Evolutionary conservation across 768 basidiomycete species (phyloP).

Genomic region (Leccinum truebloodii): DNA sequence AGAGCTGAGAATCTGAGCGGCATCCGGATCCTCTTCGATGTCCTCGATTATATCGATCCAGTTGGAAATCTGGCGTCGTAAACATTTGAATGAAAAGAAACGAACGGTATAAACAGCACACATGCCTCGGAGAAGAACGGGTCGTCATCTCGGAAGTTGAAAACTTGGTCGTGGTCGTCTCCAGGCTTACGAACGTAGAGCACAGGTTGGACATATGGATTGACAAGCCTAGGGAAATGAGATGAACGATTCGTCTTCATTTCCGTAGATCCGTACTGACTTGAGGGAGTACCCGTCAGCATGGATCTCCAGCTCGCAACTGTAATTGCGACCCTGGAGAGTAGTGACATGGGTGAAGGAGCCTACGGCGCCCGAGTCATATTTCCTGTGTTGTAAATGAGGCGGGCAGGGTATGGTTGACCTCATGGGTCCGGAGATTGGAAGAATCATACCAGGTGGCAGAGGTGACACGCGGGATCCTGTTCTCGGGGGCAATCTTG

Average conservation of each 20-base stretch:
- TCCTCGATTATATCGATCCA: conserved; percentile 89
- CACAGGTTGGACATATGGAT: conserved; percentile 92
- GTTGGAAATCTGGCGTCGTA: conserved; percentile 58
- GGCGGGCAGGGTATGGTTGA: conserved; percentile 15
- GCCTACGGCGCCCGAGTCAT: conserved; percentile 92
- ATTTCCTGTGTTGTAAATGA: conserved; percentile 65
- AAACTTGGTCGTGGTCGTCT: conserved; percentile 70
- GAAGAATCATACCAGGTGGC: conserved; percentile 72
- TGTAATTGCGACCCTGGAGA: conserved; percentile 91
- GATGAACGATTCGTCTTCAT: conserved; percentile 9
- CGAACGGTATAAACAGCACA: background rate
- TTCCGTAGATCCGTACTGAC: conserved; percentile 39
- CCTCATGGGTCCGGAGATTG: conserved; percentile 22
- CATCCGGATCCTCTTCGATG: conserved; percentile 84
- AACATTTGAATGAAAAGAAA: background rate
- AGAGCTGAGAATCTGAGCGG: conserved; percentile 74
- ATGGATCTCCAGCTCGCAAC: conserved; percentile 92
- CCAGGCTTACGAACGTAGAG: conserved; percentile 86
- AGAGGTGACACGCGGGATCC: conserved; percentile 91
- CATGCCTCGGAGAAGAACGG: conserved; percentile 89
- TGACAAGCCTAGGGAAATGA: conserved; percentile 62
- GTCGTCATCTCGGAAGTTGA: conserved; percentile 79
- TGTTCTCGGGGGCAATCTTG: conserved; percentile 81
- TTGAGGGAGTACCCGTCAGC: conserved; percentile 91
- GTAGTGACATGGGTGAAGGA: conserved; percentile 88